A percentile compares a stretch with the other conserved stretches of the same genome.
Conservation (phyloP, 2,329 filamentous ascomycete genomes). For the Raffaelea albimanens region DNA sequence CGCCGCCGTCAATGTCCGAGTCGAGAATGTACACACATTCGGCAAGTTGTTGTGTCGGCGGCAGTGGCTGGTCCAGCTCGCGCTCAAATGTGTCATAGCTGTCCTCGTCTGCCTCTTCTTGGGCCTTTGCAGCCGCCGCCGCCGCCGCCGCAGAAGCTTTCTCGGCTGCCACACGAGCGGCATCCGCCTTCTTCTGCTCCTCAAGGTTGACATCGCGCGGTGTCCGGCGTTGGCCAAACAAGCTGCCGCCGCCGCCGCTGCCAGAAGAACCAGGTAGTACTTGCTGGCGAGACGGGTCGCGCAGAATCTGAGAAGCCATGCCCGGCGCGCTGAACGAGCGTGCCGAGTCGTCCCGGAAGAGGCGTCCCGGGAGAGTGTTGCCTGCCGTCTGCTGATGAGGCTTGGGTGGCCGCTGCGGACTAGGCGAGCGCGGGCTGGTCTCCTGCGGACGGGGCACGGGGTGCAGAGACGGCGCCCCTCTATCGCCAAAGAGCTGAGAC, state of each 20-base stretch:
- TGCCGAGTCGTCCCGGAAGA: conserved; percentile 37
- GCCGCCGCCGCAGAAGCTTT: conserved; percentile 46
- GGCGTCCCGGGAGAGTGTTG: conserved; percentile 29
- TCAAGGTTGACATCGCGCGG: conserved; percentile 38
- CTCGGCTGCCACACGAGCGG: conserved; percentile 12
- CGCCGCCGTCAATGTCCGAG: conserved; percentile 39
- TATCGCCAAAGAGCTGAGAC: conserved; percentile 52
- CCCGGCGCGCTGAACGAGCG: conserved; percentile 53
- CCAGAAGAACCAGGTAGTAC: conserved; percentile 17
- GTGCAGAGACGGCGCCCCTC: conserved; percentile 42
- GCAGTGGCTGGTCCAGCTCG: conserved; percentile 49
- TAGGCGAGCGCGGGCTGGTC: conserved; percentile 62
- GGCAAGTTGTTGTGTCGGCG: conserved; percentile 53
- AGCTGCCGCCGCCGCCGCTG: not conserved
- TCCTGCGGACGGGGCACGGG: conserved; percentile 37
- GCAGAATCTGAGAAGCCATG: conserved; percentile 44
- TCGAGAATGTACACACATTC: conserved; percentile 49
- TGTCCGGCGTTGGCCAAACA: conserved; percentile 24
- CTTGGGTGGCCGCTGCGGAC: conserved; percentile 41
- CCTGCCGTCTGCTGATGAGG: not conserved
- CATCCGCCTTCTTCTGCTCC: conserved; percentile 42
- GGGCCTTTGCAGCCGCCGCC: conserved; percentile 47
- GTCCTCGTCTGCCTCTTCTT: conserved; percentile 56
- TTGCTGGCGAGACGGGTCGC: conserved; percentile 25
- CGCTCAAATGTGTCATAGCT: conserved; percentile 55